Percentiles rank a stretch among this genome's conserved stretches.
These are phyloP conservation scores for Penicillium ucsense DNA, from an alignment of 495 filamentous ascomycete genomes.

Conservation along the genomic window DNA sequence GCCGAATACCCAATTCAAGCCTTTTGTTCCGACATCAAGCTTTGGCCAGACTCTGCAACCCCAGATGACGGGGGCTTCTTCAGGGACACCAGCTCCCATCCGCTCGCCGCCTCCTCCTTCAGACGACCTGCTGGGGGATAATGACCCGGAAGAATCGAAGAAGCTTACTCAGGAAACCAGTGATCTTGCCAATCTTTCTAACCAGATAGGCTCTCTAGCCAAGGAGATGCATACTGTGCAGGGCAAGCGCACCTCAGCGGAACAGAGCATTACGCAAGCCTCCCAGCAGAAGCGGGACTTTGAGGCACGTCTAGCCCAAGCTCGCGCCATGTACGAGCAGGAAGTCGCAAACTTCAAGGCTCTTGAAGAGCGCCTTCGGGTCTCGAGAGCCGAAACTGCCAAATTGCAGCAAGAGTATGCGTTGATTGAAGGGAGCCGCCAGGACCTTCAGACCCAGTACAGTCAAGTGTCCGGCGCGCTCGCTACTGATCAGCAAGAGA, in stretches of 20 bases:
- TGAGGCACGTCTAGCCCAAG: slow-evolving; percentile 73
- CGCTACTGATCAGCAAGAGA: slow-evolving; percentile 82
- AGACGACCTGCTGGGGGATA: slow-evolving; percentile 91
- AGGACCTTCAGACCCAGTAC: slow-evolving; percentile 80
- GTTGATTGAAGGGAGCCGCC: slow-evolving; percentile 67
- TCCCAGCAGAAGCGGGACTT: slow-evolving; percentile 84
- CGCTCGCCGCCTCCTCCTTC: slow-evolving; percentile 46
- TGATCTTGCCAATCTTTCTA: slow-evolving; percentile 92
- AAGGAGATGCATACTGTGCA: slow-evolving; percentile 93
- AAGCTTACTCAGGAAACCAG: slow-evolving; percentile 80
- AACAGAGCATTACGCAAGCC: slow-evolving; percentile 68
- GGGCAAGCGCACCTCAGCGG: slow-evolving; percentile 62
- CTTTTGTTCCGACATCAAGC: slow-evolving; percentile 81
- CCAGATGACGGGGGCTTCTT: slow-evolving; percentile 66
- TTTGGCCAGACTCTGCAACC: slow-evolving; percentile 79
- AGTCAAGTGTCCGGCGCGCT: slow-evolving; percentile 63
- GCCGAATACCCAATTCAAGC: slow-evolving; percentile 58
- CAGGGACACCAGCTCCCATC: slow-evolving; percentile 28
- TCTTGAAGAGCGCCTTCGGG: slow-evolving; percentile 70
- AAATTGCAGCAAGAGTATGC: slow-evolving; percentile 75
- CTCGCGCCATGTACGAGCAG: slow-evolving; percentile 81
- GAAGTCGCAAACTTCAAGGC: slow-evolving; percentile 78
- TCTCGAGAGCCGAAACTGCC: slow-evolving; percentile 67
- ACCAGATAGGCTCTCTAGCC: slow-evolving; percentile 79
- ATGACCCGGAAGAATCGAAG: slow-evolving; percentile 81